Evolutionary conservation across 495 filamentous ascomycete species (phyloP).

Genomic region (Penicillium silybi): DNA sequence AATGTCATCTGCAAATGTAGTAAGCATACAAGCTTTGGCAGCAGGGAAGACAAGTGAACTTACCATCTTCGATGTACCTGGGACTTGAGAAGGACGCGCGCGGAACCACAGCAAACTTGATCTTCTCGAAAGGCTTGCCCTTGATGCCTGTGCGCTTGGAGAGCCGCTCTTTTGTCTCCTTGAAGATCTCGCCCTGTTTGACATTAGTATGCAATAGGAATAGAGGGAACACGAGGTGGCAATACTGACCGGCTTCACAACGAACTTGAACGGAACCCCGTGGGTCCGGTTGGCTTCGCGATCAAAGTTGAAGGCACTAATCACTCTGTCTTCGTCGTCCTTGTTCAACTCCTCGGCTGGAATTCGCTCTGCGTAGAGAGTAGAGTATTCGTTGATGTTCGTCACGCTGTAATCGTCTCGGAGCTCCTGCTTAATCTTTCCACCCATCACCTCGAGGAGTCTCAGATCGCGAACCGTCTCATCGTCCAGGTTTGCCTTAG

Average conservation of each 20-base stretch:
- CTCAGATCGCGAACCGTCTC: conserved; percentile 65
- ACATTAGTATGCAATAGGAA: conserved; percentile 5
- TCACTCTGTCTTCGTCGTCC: conserved; percentile 54
- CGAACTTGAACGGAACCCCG: conserved; percentile 86
- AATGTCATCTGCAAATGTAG: conserved; percentile 62
- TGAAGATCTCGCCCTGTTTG: conserved; percentile 73
- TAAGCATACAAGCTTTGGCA: conserved; percentile 13
- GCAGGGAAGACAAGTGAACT: conserved; percentile 23
- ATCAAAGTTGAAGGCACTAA: conserved; percentile 88
- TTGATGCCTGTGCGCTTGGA: conserved; percentile 90
- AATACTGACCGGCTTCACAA: conserved; percentile 70
- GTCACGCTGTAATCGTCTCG: conserved; percentile 58
- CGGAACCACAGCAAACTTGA: conserved; percentile 86
- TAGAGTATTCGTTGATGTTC: conserved; percentile 79
- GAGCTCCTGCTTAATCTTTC: conserved; percentile 77
- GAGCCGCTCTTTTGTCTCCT: conserved; percentile 85
- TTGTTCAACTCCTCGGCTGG: conserved; percentile 72
- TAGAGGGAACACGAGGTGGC: not conserved
- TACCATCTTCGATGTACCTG: conserved; percentile 84
- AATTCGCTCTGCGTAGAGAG: conserved; percentile 72
- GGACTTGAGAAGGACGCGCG: conserved; percentile 67
- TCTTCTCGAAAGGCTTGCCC: conserved; percentile 97
- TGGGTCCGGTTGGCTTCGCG: conserved; percentile 73
- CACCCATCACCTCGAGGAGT: conserved; percentile 72
- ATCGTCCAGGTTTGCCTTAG: conserved; percentile 73